Evolutionary conservation across 768 basidiomycete genomes (phyloP).

Genomic region (Tricholoma terreum): DNA sequence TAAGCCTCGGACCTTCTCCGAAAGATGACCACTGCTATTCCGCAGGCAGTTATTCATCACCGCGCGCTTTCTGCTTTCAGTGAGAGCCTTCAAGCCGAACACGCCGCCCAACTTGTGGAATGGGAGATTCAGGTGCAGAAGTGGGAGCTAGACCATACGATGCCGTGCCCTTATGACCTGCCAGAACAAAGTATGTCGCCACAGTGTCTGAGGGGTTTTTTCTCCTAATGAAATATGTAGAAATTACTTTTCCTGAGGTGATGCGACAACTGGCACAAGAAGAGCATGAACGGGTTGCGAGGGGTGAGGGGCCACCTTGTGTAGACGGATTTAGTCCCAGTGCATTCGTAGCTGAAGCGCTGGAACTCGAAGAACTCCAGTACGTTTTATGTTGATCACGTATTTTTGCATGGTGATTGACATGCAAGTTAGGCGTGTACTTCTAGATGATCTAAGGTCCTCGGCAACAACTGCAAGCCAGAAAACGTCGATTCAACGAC

Average conservation of each 20-base stretch:
- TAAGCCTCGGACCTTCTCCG: slow-evolving; percentile 5
- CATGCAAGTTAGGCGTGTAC: not conserved
- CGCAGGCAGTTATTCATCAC: slow-evolving; percentile 9
- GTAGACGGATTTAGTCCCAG: slow-evolving; percentile 5
- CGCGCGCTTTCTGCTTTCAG: slow-evolving; percentile 2
- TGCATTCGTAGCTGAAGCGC: slow-evolving; percentile 7
- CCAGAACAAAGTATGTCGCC: slow-evolving; percentile 5
- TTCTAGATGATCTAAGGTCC: not conserved
- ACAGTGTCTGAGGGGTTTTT: too few relatives aligned
- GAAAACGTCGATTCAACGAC: not conserved
- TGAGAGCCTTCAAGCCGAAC: slow-evolving; percentile 4
- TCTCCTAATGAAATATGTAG: slow-evolving; percentile 3
- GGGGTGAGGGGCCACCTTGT: not conserved
- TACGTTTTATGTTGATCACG: not conserved
- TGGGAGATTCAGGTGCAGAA: slow-evolving; percentile 6
- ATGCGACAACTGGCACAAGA: slow-evolving; percentile 7
- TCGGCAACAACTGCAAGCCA: slow-evolving; percentile 4
- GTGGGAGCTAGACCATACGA: slow-evolving; percentile 5
- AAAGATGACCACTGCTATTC: slow-evolving; percentile 7
- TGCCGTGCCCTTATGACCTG: slow-evolving; percentile 7
- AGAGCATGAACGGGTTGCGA: slow-evolving; percentile 5
- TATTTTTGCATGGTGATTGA: not conserved
- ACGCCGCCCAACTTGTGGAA: not conserved
- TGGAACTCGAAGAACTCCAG: slow-evolving; percentile 10
- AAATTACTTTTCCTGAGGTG: slow-evolving; percentile 5